Evolutionary conservation across 2,329 filamentous ascomycete species (phyloP), one percentile per base, ranked within the genome.

Genomic region (Trichoderma sp.): DNA sequence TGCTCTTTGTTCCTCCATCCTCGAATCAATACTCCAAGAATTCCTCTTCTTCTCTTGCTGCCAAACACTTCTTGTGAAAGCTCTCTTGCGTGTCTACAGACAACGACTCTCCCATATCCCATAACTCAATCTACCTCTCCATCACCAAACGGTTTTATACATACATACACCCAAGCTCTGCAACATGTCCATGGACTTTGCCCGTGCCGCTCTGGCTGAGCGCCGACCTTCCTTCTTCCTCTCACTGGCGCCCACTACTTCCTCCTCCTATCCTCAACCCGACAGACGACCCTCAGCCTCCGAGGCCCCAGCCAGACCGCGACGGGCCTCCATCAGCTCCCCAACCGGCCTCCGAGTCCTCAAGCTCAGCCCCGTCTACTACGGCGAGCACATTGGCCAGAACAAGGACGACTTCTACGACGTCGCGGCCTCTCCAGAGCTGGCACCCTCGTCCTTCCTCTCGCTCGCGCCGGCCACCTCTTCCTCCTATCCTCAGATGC

Each of bases 351-450:
- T 81, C 72, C 82, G 83, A 69, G 86, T 90, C 77, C 84, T 90
- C 72, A 89, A 89, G 82, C 86, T 90, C 68, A 86, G 86, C 30
- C 88, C 87, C 32, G 87, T 90, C 70, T 86, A 89, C 83, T 89
- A 83, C 78, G 88, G 88, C 72, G 87, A 86, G 81, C 85, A 87
- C 78, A 79, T 80, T 32, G 86, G 82, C 71, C 85, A 85, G 67
- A 81, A 86, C 80, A 83, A 86, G 80, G 82, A 80, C 58, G 87
- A 89, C 81, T 89, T 81, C 76, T 78, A 84, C 77, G 83, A 85
- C 74, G 54, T 70, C 56, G 52, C 18, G 1, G 60, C 67, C 28
- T 30, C 67, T 39, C 67, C 67, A 7, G 59, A 68, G 70, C 34
- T 56, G 18, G n/a, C 74, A 4, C 52, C 67, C n/a, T 70, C 68